phyloP scores from a whole-genome alignment of 371 early-diverging fungal species.

The Mortierella polycephala region DNA sequence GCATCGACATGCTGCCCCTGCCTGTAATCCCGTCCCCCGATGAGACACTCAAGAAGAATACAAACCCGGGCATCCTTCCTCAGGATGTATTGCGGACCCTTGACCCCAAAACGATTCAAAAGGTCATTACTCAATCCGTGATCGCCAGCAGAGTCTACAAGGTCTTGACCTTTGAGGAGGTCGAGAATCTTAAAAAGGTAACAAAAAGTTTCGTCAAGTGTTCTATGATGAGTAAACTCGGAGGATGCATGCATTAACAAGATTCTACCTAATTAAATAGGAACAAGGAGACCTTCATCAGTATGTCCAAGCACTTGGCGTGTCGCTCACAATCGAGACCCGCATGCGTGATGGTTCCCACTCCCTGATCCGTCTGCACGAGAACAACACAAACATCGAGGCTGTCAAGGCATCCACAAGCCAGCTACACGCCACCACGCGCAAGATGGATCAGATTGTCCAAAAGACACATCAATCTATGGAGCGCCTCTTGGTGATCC shows the following conservation, averaged over 20 bases:
- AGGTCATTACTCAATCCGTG: constrained; percentile 40
- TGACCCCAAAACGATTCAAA: constrained; percentile 38
- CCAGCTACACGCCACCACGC: constrained; percentile 45
- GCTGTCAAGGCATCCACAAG: constrained; percentile 41
- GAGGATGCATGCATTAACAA: too few relatives aligned
- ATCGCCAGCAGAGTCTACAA: constrained; percentile 53
- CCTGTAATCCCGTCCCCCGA: constrained; percentile 52
- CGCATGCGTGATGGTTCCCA: constrained; percentile 50
- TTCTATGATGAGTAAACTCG: not conserved
- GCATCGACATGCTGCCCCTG: constrained; percentile 42
- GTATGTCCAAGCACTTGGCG: constrained; percentile 21
- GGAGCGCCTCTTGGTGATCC: constrained; percentile 36
- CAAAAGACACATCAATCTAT: constrained; percentile 29
- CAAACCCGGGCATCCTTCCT: constrained; percentile 38
- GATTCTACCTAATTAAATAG: constrained; percentile 2
- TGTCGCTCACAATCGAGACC: constrained; percentile 37
- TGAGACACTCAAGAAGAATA: constrained; percentile 23
- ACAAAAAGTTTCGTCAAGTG: not conserved
- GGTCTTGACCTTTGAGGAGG: constrained; percentile 29
- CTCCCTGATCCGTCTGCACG: constrained; percentile 47
- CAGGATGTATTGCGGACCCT: constrained; percentile 44
- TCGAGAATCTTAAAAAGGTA: constrained; percentile 47
- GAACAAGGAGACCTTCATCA: constrained; percentile 41
- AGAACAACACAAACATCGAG: constrained; percentile 31
- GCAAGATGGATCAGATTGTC: constrained; percentile 51